Evolutionary conservation across 2,329 filamentous ascomycete genomes (phyloP).

Genomic region (Fusarium falciforme): DNA sequence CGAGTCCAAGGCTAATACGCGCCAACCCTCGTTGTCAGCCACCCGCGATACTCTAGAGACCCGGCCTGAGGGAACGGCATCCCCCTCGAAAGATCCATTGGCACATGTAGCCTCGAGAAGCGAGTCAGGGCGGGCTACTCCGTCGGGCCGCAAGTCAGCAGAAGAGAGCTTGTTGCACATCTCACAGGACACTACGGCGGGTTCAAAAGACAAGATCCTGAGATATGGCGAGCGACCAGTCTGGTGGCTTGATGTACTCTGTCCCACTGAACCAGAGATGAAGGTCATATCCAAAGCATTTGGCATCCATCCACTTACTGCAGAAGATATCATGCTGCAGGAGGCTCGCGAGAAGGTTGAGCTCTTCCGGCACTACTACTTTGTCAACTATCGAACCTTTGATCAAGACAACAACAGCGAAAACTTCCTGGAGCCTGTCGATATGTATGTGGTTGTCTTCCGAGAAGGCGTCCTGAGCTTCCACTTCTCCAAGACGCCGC

Average conservation of each 20-base stretch:
- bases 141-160: constrained; percentile 56
- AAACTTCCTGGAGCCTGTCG: constrained; percentile 93
- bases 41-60: constrained; percentile 36
- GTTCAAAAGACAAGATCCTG: constrained; percentile 56
- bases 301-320: constrained; percentile 93
- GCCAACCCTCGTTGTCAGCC: constrained; percentile 57
- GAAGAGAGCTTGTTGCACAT: constrained; percentile 34
- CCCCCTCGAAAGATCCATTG: constrained; percentile 46
- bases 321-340: constrained; percentile 97
- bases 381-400: constrained; percentile 98
- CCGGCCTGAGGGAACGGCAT: constrained; percentile 39
- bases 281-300: constrained; percentile 92
- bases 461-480: constrained; percentile 95
- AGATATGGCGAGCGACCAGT: constrained; percentile 86
- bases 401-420: constrained; percentile 93
- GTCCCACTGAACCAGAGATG: constrained; percentile 95
- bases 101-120: constrained; percentile 46
- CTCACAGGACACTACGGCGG: constrained; percentile 29
- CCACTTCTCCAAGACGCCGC: constrained; percentile 95
- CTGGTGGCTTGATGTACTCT: constrained; percentile 96
- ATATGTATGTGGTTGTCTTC: constrained; percentile 98
- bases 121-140: constrained; percentile 61
- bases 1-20: constrained; percentile 58
- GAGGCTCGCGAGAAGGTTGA: constrained; percentile 98
- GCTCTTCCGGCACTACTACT: constrained; percentile 97